These are phyloP conservation scores for Antitrichia curtipendula DNA, from an alignment of 225 moss, liverwort and hornwort genomes.

Conservation along the genomic window DNA sequence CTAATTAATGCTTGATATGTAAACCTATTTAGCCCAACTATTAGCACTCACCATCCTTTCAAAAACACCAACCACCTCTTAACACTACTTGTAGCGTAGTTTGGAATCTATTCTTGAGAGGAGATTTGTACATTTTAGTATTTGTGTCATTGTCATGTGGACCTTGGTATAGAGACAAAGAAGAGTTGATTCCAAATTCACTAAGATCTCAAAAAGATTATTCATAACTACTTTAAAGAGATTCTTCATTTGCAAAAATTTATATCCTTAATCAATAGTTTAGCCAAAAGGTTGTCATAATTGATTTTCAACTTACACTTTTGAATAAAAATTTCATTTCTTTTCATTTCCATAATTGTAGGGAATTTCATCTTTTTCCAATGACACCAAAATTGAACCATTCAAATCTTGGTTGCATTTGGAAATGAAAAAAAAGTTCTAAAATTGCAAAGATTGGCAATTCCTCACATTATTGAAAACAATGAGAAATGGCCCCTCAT, in stretches of 20 bases:
- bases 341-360: background rate
- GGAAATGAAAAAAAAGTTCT: background rate
- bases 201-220: background rate
- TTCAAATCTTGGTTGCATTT: background rate
- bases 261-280: background rate
- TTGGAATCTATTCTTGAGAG: background rate
- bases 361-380: background rate
- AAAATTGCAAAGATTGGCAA: background rate
- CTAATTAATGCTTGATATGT: background rate
- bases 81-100: background rate
- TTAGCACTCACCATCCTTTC: background rate
- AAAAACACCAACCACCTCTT: no score
- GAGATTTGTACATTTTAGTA: no score
- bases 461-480: accelerated
- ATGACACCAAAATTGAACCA: background rate
- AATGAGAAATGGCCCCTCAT: background rate
- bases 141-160: background rate
- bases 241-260: background rate
- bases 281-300: background rate
- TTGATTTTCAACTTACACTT: background rate
- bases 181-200: background rate
- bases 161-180: background rate
- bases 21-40: accelerated
- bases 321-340: background rate
- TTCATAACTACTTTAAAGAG: background rate